phyloP scores from a whole-genome alignment of 345 rosid species.

The Firmiana major region DNA sequence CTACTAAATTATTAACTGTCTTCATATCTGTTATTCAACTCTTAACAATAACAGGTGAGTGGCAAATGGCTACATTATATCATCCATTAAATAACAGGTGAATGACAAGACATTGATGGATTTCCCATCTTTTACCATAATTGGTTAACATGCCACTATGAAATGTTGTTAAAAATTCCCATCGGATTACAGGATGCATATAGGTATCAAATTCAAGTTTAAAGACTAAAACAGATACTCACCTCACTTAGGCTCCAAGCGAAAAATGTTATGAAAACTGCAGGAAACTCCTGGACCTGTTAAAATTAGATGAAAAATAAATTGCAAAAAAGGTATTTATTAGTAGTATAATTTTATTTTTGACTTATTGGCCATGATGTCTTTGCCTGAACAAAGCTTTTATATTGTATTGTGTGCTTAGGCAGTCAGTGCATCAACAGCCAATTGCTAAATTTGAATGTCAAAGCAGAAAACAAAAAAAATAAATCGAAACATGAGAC shows the following conservation, averaged over 20 bases:
- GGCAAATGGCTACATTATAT: not conserved
- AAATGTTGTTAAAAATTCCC: not conserved
- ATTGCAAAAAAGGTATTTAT: not conserved
- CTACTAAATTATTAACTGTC: not conserved
- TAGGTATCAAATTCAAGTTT: not conserved
- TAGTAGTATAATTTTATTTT: too few relatives aligned
- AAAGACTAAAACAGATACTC: slow-evolving; percentile 23
- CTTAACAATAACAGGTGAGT: not conserved
- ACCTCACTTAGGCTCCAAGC: slow-evolving; percentile 84
- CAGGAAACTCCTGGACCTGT: slow-evolving; percentile 64
- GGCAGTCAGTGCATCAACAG: not conserved
- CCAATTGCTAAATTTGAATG: not conserved
- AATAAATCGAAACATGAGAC: slow-evolving; percentile 21
- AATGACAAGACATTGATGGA: not conserved
- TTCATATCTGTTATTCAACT: not conserved
- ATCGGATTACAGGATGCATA: not conserved
- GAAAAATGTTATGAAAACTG: slow-evolving; percentile 61
- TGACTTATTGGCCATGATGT: not conserved
- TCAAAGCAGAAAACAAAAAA: not conserved
- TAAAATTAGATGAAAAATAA: slow-evolving; percentile 1
- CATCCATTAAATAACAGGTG: not conserved
- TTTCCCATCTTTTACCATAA: not conserved
- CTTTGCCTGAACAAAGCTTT: not conserved
- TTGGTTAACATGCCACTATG: not conserved
- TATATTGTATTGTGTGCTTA: not conserved